phyloP scores from a whole-genome alignment of 78 protist species.

The Monosiga brevicollis region DNA sequence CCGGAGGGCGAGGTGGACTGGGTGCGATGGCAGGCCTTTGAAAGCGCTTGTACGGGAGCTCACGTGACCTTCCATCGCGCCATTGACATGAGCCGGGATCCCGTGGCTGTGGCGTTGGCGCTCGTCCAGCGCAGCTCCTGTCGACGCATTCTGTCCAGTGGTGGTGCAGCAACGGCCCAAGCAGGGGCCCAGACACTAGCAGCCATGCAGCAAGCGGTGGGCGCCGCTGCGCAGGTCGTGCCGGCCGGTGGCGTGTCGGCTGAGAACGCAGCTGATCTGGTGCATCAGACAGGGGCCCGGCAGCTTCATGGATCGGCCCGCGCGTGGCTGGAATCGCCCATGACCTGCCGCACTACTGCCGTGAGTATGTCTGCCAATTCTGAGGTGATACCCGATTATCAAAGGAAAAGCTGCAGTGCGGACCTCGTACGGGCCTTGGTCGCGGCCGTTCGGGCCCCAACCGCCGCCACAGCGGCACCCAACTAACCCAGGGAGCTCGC shows the following conservation, averaged over 20 bases:
- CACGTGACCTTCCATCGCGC: constrained; percentile 3
- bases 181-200: not conserved
- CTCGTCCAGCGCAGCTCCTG: not conserved
- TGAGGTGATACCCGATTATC: too few species aligned
- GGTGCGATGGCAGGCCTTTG: too few species aligned
- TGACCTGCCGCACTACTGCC: not conserved
- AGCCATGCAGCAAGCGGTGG: too few species aligned
- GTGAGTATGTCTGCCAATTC: too few species aligned
- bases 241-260: constrained; percentile 1
- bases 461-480: too few species aligned
- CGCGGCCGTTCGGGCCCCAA: too few species aligned
- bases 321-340: not conserved
- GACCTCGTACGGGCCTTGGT: too few species aligned
- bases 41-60: too few species aligned
- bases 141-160: not conserved
- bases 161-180: not conserved
- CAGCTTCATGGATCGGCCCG: not conserved
- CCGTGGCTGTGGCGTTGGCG: not conserved
- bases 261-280: not conserved
- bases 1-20: not conserved
- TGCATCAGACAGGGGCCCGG: not conserved
- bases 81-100: not conserved
- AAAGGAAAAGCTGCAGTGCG: too few species aligned
- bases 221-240: not conserved
- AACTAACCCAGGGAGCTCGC: too few species aligned